Base-by-base conservation (phyloP, 2,329 filamentous ascomycete genomes). In the Aspergillus novoparasiticus region DNA sequence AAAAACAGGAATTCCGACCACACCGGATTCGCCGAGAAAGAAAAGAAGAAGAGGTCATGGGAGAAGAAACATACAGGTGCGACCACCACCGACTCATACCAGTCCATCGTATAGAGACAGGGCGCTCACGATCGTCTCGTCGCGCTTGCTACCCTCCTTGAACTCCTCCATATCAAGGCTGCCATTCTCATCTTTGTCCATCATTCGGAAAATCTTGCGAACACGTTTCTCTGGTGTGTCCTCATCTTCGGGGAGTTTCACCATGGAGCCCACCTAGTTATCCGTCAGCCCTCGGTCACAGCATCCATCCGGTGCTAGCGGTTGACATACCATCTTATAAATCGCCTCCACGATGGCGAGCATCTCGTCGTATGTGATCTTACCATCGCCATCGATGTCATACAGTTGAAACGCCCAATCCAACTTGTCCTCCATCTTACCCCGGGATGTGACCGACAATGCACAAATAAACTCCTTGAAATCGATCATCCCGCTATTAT, bases 391-490 rank as follows among this genome's bases (percentile, higher is more conserved):
- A 75, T 99, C 95, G 75, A 99, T 98, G 81, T 99, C 95, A 81
- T 99, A 99, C 71, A 99, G 86, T 83, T 99, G 94, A 83, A 99
- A 99, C 19, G 95, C 95, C 95, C 95, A 99, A 79, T 98, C 94
- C 62, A 99, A 86, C 82, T 99, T 99, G 82, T 99, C 95, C 82
- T 99, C 95, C 93, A 98, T 97, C 84, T 96, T 96, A 75, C 95
- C 95, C 71, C 95, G 89, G 80, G 93, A 96, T 57, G 95, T 99
- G 75, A 99, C 94, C 79, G 93, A 97, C 68, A 99, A 83, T 32
- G 95, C 95, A 82, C 94, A 97, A 80, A 99, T 99, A 82, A 99
- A 99, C 81, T 99, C 95, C 79, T 98, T 98, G 82, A 99, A 99
- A 82, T 99, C 95, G 76, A 99, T 99, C 71, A 92, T 94, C 69